Base-by-base conservation (phyloP, 371 early-diverging fungal genomes). In the Mortierella sp. region DNA sequence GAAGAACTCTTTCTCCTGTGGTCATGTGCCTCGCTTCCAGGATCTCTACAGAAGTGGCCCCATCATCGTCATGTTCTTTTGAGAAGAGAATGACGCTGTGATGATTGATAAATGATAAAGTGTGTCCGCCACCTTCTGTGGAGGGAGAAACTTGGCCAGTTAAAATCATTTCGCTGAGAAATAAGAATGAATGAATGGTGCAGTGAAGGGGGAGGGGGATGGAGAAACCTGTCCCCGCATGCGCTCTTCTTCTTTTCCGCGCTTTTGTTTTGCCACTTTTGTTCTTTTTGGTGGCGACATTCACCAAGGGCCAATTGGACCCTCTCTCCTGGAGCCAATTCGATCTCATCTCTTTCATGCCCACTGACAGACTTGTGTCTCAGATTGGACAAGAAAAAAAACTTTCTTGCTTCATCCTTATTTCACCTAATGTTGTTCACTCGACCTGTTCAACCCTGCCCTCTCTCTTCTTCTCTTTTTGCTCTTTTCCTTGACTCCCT, bases 271-370 rank as follows among this genome's bases (percentile, higher is more conserved):
- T n/a, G n/a, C n/a, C n/a, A n/a, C n/a, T n/a, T n/a, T 31, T 13
- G 4, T 31, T 31, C 11, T 26, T 31, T 4, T 26, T 31, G 31
- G 16, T 31, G 31, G 13, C 28, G 60, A 38, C 42, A 38, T 5
- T 57, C 9, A 3, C 26, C 50, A 50, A 57, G 58, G 9, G 58
- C 58, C 58, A 57, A 57, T 60, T 60, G 54, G 6, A 38, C 42
- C 42, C 42, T 38, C 5, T n/a, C n/a, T n/a, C 52, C 21, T 52
- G 7, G 16, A 52, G 52, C 57, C n/a, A 55, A 57, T 57, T 57
- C 65, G 65, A 65, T 65, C 16, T 65, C 65, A 65, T 65, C 65
- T 16, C 3, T 16, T 10, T 65, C 38, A 65, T 65, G 65, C 65
- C 21, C 65, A 5, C 19, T 31, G 24, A 16, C 38, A 65, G 65